Evolutionary conservation across 345 rosid genomes (phyloP).

Genomic region (Rhodamnia argentea): DNA sequence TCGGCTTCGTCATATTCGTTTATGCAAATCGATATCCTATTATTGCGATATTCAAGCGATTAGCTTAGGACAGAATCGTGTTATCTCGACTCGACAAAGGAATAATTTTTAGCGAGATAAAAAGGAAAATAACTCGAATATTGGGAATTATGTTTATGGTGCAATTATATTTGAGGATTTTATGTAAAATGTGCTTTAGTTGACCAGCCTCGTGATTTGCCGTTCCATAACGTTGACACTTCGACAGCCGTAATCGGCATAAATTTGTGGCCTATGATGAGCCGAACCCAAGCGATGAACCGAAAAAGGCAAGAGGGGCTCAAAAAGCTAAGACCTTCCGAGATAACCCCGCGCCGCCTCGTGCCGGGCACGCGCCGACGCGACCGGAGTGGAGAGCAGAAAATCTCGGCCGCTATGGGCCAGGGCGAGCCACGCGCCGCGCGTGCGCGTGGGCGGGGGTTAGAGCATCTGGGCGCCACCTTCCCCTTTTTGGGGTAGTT

Average conservation of each 20-base stretch:
- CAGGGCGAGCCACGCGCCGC: neutral
- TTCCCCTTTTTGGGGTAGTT: neutral
- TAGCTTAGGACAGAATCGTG: rapidly evolving
- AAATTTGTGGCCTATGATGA: neutral
- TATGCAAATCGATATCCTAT: rapidly evolving
- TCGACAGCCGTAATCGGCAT: neutral
- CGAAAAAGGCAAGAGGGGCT: neutral
- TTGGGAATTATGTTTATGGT: neutral
- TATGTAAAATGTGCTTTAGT: neutral
- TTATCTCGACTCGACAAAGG: rapidly evolving
- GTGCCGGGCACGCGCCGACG: neutral
- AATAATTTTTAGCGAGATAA: neutral
- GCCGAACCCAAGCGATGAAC: neutral
- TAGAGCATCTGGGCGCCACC: neutral
- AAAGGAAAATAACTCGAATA: neutral
- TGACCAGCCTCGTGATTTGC: neutral
- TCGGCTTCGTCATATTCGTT: rapidly evolving
- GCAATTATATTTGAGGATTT: neutral
- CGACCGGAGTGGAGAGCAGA: neutral
- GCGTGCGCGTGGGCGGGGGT: neutral
- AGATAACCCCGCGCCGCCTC: neutral
- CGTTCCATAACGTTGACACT: neutral
- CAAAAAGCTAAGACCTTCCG: neutral
- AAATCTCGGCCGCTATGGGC: neutral
- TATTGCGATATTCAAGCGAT: rapidly evolving